Percentiles rank a stretch among this genome's conserved stretches.
Evolutionary conservation across 768 basidiomycete species (phyloP).

Genomic region (Kwoniella sp.): DNA sequence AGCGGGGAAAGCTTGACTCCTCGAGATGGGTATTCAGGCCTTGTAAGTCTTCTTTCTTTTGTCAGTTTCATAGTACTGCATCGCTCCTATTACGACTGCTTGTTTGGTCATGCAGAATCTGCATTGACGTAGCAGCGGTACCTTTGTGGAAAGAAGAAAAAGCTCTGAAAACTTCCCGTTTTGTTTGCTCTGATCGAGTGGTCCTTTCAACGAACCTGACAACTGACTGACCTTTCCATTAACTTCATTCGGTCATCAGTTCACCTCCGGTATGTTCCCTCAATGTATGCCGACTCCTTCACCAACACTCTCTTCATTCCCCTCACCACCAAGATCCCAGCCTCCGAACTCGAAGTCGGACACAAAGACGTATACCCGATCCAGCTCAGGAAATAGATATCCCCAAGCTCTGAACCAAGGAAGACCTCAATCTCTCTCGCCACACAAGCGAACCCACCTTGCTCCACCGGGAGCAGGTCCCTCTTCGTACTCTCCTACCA

Average conservation of each 20-base stretch:
- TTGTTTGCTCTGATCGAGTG: background rate
- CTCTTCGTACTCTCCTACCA: background rate
- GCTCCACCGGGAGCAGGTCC: background rate
- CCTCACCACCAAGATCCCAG: conserved; percentile 19
- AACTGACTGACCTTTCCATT: background rate
- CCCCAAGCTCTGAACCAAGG: background rate
- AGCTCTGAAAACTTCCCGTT: no score
- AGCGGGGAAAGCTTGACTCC: conserved; percentile 37
- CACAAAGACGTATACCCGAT: no score
- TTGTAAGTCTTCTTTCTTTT: conserved; percentile 27
- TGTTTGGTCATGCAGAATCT: background rate
- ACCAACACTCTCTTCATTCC: conserved; percentile 27
- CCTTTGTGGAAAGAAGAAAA: no score
- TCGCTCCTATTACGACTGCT: no score
- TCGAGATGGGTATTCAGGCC: conserved; percentile 36
- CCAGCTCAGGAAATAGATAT: background rate
- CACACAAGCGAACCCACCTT: background rate
- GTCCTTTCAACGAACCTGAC: background rate
- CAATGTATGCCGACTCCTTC: conserved; percentile 13
- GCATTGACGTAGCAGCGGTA: no score
- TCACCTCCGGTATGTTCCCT: conserved; percentile 28
- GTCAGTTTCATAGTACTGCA: no score
- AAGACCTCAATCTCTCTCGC: background rate
- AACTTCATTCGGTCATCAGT: conserved; percentile 8
- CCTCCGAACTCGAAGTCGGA: background rate